Percentiles rank a stretch among this genome's conserved stretches.
These are phyloP conservation scores for Uncinocarpus reesii DNA, from an alignment of 2,329 filamentous ascomycete genomes.

Conservation along the genomic window DNA sequence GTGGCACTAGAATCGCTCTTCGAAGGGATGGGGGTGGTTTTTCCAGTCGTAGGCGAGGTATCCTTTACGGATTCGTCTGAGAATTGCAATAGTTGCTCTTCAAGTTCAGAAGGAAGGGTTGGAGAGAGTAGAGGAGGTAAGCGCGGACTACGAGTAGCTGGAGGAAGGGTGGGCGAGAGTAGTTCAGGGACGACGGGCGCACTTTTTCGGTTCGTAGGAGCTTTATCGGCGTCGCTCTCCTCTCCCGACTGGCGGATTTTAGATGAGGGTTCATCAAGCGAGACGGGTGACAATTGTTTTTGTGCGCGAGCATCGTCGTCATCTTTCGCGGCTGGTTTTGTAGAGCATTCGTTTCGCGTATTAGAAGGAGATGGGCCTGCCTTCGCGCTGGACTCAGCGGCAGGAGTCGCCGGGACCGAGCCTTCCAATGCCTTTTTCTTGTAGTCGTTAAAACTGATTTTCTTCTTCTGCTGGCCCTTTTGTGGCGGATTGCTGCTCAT, in stretches of 20 bases:
- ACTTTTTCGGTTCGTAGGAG: slow-evolving; percentile 20
- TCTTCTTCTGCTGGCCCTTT: slow-evolving; percentile 44
- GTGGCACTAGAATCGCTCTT: background rate
- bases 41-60: background rate
- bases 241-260: slow-evolving; percentile 27
- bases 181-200: slow-evolving; percentile 29
- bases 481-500: slow-evolving; percentile 30
- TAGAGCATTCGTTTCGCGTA: background rate
- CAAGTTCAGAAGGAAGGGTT: slow-evolving; percentile 46
- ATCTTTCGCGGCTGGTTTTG: background rate
- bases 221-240: slow-evolving; percentile 20
- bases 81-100: slow-evolving; percentile 42
- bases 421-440: slow-evolving; percentile 44
- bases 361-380: background rate
- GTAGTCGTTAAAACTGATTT: slow-evolving; percentile 52
- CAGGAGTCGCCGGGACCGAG: slow-evolving; percentile 21
- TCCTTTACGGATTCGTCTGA: slow-evolving; percentile 21
- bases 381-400: background rate
- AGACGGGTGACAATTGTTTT: background rate
- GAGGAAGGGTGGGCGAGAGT: slow-evolving; percentile 36
- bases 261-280: slow-evolving; percentile 20
- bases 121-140: slow-evolving; percentile 49
- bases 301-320: background rate
- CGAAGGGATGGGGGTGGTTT: background rate
- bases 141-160: slow-evolving; percentile 25